Evolutionary conservation across 306 rosid genomes (phyloP), one percentile per base, ranked within the genome.

Genomic region (Lupinus albus): DNA sequence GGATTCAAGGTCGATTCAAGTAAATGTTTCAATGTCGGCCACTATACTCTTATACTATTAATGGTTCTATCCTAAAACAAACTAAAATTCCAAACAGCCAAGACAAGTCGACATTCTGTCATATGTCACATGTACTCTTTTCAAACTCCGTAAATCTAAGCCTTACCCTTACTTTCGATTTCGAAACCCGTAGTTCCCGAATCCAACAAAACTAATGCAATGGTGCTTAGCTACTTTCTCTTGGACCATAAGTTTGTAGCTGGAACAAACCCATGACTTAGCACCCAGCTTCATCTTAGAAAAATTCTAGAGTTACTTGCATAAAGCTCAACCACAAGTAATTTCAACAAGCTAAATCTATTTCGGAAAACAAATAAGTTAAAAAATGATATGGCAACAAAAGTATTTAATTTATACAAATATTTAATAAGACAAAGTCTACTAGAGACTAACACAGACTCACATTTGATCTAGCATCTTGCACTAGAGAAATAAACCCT

Each of bases 281-380:
- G 42, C 61, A 47, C 58, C 59, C 1, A 4, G 28, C 17, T 17
- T 48, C 32, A 60, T 71, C 69, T 60, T 61, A 38, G 15, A 35
- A 71, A 70, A 41, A 41, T 63, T 73, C 67, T 51, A 72, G 71
- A 11, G 45, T 30, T 56, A 70, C n/a, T 11, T 56, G 48, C 36
- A 58, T 36, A 9, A 38, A n/a, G 46, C n/a, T 58, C 59, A 47
- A 36, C 28, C 11, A 38, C 55, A 25, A 63, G 36, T 44, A 62
- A 11, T 42, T 53, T 67, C 48, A 55, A 64, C 72, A 7, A 64
- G 33, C 50, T 18, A 73, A 52, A 54, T 53, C 21, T 54, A 15
- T 30, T 41, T 30, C 63, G 7, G 17, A 48, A 39, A 42, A 30
- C 13, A 32, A 73, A 64, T 11, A 52, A 65, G 49, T 58, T 73